Base-by-base conservation (phyloP, 2,329 filamentous ascomycete genomes). In the Triangularia verruculosa region DNA sequence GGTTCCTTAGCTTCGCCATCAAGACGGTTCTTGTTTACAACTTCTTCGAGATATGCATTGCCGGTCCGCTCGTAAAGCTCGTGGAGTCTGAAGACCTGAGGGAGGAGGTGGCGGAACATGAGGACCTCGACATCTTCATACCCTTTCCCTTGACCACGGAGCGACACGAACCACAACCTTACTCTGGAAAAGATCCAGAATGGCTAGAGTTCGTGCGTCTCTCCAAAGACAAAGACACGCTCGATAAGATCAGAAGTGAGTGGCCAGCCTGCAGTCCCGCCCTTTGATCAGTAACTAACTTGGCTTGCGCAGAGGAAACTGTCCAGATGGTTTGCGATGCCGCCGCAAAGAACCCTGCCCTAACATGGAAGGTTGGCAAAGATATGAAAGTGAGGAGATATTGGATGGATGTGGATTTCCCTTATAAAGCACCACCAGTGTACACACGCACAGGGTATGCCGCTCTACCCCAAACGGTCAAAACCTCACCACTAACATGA, bases 361-460 rank as follows among this genome's bases (percentile, higher is more conserved):
- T 86, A n/a, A 74, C 68, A 8, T 69, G 75, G 2, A 74, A 78
- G 32, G 78, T 78, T 30, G 86, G 85, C 9, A 77, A 78, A 25
- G 74, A 79, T 0, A 78, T 85, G 57, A 78, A 76, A 39, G 65
- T 88, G 28, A 78, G 77, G 32, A 80, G 80, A 62, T 79, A 77
- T 58, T 89, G 86, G 87, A 77, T 90, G 27, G 82, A 89, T 47
- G 77, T 89, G 25, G 80, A 86, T 57, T 89, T 84, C 66, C 88
- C 88, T 0, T 74, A 76, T 52, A 77, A 76, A 34, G 84, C 87
- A 51, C 86, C 88, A 1, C 86, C 87, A 4, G 81, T 80, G 61
- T 87, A 85, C 62, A 78, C 82, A 64, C 81, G 85, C 63, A 82
- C 81, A 47, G 39, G 39, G 39, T 47, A 47, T 57, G 87, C 9